Conservation (phyloP, 2,329 filamentous ascomycete species). For the Mollisiaceae sp. region DNA sequence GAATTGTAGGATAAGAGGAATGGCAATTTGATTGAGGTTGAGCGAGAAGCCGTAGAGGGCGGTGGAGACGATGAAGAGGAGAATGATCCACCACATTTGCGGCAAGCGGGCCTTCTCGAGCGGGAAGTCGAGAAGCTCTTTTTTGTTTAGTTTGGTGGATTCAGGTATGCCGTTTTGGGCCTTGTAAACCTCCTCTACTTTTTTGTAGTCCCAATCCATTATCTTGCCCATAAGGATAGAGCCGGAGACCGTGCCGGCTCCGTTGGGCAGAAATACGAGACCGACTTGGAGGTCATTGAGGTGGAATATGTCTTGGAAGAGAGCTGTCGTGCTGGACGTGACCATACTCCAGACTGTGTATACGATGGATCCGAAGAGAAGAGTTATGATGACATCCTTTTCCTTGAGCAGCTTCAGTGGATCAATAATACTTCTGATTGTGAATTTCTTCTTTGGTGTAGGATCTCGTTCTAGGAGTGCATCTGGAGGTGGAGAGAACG, state of each 20-base stretch:
- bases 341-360: slow-evolving; percentile 57
- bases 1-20: slow-evolving; percentile 42
- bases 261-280: slow-evolving; percentile 49
- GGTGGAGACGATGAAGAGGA: slow-evolving; percentile 45
- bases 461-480: slow-evolving; percentile 21
- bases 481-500: slow-evolving; percentile 25
- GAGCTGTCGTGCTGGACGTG: slow-evolving; percentile 47
- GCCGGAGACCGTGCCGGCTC: slow-evolving; percentile 47
- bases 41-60: slow-evolving; percentile 45
- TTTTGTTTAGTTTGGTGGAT: slow-evolving; percentile 33
- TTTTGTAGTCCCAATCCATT: slow-evolving; percentile 47
- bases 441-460: slow-evolving; percentile 39
- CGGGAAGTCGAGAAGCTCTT: slow-evolving; percentile 47
- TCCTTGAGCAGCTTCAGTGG: slow-evolving; percentile 50
- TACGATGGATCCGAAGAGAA: slow-evolving; percentile 50
- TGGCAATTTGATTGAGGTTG: slow-evolving; percentile 32
- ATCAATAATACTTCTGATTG: slow-evolving; percentile 43
- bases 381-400: slow-evolving; percentile 51
- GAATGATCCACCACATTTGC: slow-evolving; percentile 45
- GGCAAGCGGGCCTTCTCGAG: slow-evolving; percentile 47
- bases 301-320: slow-evolving; percentile 47
- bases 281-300: slow-evolving; percentile 49
- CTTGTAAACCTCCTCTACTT: slow-evolving; percentile 44
- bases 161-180: slow-evolving; percentile 40
- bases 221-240: slow-evolving; percentile 47